Percentiles rank a stretch among this genome's conserved stretches.
Evolutionary conservation across 768 basidiomycete genomes (phyloP).

Genomic region (Amanita fuliginea): DNA sequence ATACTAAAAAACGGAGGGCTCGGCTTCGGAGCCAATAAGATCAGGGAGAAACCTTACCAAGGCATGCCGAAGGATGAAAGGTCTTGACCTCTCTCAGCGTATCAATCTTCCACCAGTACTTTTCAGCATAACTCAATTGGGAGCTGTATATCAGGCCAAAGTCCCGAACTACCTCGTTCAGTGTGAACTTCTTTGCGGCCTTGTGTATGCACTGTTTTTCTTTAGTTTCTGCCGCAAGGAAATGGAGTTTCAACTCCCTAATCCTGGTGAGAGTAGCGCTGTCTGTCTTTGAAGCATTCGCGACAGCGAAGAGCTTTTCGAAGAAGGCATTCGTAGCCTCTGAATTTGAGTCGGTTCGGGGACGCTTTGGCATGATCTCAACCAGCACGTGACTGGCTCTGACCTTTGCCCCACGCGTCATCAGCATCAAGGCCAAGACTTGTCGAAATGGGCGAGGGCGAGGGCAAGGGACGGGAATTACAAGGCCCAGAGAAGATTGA

Average conservation of each 20-base stretch:
- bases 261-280: neutral
- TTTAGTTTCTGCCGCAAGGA: neutral
- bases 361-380: slow-evolving; percentile 1
- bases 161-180: slow-evolving; percentile 3
- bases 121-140: neutral
- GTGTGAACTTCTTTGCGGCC: slow-evolving; percentile 6
- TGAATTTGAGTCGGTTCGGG: neutral
- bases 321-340: neutral
- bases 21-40: neutral
- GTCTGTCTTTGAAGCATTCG: neutral
- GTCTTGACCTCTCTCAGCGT: slow-evolving; percentile 4
- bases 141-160: slow-evolving; percentile 3
- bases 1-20: neutral
- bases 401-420: too few species aligned
- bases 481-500: too few species aligned
- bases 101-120: slow-evolving; percentile 6
- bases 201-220: neutral
- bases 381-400: too few species aligned
- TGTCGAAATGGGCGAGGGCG: too few species aligned
- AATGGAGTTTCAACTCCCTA: neutral
- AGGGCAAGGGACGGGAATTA: too few species aligned
- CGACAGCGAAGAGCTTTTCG: neutral
- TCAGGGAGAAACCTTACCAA: slow-evolving; percentile 3
- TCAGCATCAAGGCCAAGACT: too few species aligned
- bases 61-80: slow-evolving; percentile 7